These are phyloP conservation scores for Salix purpurea DNA, from an alignment of 345 rosid species.

Conservation along the genomic window DNA sequence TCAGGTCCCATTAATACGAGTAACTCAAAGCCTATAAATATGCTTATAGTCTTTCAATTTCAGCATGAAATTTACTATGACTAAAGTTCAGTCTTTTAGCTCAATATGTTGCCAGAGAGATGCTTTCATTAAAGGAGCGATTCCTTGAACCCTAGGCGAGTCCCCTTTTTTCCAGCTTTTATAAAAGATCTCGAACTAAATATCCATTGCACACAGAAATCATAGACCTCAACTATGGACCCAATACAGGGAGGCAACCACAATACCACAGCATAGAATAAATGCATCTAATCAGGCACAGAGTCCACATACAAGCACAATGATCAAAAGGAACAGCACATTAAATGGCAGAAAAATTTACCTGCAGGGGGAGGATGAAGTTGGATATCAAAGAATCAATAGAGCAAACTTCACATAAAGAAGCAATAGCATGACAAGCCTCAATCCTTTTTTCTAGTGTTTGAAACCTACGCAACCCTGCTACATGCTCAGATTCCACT, in stretches of 20 bases:
- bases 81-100: not conserved
- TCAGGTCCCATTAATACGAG: not conserved
- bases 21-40: not conserved
- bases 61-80: not conserved
- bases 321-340: not conserved
- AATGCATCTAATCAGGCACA: not conserved
- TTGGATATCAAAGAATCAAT: slow-evolving; percentile 89
- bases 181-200: not conserved
- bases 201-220: not conserved
- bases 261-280: not conserved
- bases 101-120: too few relatives aligned
- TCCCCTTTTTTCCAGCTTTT: not conserved
- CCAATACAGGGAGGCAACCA: not conserved
- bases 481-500: slow-evolving; percentile 51
- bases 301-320: not conserved
- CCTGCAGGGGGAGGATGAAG: slow-evolving; percentile 95
- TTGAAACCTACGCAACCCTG: slow-evolving; percentile 50
- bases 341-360: slow-evolving; percentile 17
- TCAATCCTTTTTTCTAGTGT: slow-evolving; percentile 59
- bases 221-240: not conserved
- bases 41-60: not conserved
- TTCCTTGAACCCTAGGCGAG: too few relatives aligned
- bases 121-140: too few relatives aligned
- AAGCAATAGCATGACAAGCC: slow-evolving; percentile 89
- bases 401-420: slow-evolving; percentile 88